Evolutionary conservation across 2,329 filamentous ascomycete species (phyloP).

Genomic region (Monilinia laxa): DNA sequence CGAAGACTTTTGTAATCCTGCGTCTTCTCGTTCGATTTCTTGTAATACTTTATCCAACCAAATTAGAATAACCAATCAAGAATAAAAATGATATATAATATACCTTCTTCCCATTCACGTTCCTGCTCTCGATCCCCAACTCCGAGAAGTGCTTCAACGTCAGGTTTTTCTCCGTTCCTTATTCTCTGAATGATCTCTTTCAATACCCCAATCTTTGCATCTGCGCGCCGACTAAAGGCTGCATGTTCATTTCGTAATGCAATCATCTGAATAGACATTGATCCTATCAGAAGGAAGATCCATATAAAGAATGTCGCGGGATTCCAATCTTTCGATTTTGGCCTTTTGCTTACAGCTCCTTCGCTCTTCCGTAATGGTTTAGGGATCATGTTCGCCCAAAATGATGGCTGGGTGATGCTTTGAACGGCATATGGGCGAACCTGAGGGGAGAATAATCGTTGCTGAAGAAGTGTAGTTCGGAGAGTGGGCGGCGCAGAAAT

Average conservation of each 20-base stretch:
- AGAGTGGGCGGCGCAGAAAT: slow-evolving; percentile 33
- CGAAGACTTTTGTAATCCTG: slow-evolving; percentile 42
- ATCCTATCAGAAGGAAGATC: slow-evolving; percentile 85
- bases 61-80: slow-evolving; percentile 13
- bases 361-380: slow-evolving; percentile 58
- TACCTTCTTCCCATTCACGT: slow-evolving; percentile 84
- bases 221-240: slow-evolving; percentile 71
- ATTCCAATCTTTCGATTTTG: slow-evolving; percentile 67
- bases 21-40: slow-evolving; percentile 65
- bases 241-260: slow-evolving; percentile 72
- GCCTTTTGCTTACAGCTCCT: slow-evolving; percentile 42
- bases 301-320: slow-evolving; percentile 79
- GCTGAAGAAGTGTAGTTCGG: slow-evolving; percentile 29
- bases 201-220: slow-evolving; percentile 74
- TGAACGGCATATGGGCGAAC: slow-evolving; percentile 41
- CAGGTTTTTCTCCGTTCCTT: slow-evolving; percentile 71
- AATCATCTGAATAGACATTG: slow-evolving; percentile 93
- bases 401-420: slow-evolving; percentile 41
- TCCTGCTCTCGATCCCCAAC: slow-evolving; percentile 75
- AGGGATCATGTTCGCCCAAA: slow-evolving; percentile 70
- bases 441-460: slow-evolving; percentile 23
- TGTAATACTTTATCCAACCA: slow-evolving; percentile 52
- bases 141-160: slow-evolving; percentile 80
- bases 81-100: slow-evolving; percentile 36
- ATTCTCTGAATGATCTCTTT: slow-evolving; percentile 72